These are phyloP conservation scores for Capsicum pubescens DNA, from an alignment of 257 asterid genomes.

Conservation along the genomic window DNA sequence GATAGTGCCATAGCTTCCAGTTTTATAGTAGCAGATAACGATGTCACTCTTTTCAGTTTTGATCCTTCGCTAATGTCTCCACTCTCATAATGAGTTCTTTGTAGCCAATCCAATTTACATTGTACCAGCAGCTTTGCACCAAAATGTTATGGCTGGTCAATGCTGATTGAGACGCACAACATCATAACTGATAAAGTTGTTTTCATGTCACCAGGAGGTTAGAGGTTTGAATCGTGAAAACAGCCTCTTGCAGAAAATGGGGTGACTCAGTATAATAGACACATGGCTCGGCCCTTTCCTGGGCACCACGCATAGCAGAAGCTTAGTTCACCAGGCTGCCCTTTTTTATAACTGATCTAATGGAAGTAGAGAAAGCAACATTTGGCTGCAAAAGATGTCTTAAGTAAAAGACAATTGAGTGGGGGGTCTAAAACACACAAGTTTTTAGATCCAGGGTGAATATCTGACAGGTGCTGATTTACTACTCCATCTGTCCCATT, in stretches of 20 bases:
- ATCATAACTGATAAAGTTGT: background rate
- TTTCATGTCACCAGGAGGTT: no score
- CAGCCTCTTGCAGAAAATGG: no score
- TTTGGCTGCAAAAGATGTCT: background rate
- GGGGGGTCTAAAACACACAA: no score
- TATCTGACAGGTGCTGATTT: no score
- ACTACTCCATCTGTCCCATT: no score
- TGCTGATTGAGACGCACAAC: background rate
- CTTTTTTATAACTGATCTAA: background rate
- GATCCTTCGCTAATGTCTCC: constrained; percentile 17
- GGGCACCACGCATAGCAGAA: no score
- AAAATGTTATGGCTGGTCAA: background rate
- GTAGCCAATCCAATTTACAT: background rate
- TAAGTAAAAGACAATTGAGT: background rate
- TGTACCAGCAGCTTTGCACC: background rate
- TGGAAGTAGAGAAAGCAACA: background rate
- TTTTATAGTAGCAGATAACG: background rate
- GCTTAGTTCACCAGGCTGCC: no score
- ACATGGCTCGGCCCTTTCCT: no score
- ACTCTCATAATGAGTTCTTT: background rate
- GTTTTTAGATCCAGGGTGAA: no score
- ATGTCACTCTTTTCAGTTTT: background rate
- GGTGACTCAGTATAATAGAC: no score
- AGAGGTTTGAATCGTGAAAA: no score
- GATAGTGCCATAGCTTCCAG: background rate